These are phyloP conservation scores for Dothidotthia symphoricarpi DNA, from an alignment of 2,329 filamentous ascomycete genomes.

Conservation along the genomic window DNA sequence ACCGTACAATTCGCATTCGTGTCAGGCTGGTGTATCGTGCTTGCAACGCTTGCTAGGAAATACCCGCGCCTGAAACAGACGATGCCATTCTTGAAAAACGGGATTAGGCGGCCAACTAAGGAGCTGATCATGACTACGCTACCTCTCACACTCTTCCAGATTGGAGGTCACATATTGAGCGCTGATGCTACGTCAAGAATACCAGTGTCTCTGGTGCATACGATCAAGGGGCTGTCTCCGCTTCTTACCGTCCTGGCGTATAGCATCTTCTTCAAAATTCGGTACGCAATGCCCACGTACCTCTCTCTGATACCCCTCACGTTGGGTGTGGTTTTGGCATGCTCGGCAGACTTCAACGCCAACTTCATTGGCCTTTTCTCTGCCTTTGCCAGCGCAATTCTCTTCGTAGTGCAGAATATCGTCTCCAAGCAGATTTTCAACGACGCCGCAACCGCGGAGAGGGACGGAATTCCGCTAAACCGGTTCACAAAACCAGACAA, in stretches of 20 bases:
- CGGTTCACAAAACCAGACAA: conserved; percentile 85
- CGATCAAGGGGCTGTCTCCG: conserved; percentile 95
- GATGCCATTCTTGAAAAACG: conserved; percentile 77
- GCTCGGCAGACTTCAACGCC: conserved; percentile 84
- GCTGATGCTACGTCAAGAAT: conserved; percentile 93
- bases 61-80: conserved; percentile 69
- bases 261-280: conserved; percentile 81
- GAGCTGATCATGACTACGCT: conserved; percentile 84
- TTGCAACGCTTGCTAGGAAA: conserved; percentile 70
- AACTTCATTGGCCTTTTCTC: conserved; percentile 89
- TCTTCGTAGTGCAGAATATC: conserved; percentile 98
- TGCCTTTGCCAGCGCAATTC: conserved; percentile 82
- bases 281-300: conserved; percentile 79
- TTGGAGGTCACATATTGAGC: conserved; percentile 88
- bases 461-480: conserved; percentile 58
- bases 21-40: conserved; percentile 77
- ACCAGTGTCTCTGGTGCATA: conserved; percentile 94
- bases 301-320: conserved; percentile 80
- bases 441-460: conserved; percentile 81
- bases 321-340: conserved; percentile 91
- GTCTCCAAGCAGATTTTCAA: conserved; percentile 98
- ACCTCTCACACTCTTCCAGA: conserved; percentile 89
- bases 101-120: conserved; percentile 74
- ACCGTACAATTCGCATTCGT: conserved; percentile 93
- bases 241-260: conserved; percentile 95